Base-by-base conservation (phyloP, 768 basidiomycete species). In the Gloeophyllum trabeum region DNA sequence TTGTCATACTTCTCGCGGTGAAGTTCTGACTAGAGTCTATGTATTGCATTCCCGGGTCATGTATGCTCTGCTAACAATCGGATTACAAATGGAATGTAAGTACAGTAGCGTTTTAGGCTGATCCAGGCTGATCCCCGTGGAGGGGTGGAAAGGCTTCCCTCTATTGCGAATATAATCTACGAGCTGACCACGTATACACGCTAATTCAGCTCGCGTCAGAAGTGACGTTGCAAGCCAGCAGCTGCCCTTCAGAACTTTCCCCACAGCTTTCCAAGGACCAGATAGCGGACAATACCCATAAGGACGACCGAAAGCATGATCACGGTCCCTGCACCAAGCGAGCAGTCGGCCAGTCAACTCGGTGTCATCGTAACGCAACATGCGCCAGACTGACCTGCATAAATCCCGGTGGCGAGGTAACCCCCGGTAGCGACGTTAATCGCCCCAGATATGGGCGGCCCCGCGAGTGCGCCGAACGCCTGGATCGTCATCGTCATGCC, bases 361-460 rank as follows among this genome's bases (percentile, higher is more conserved):
- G n/a, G n/a, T 32, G 28, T 10, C 10, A 10, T 19, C 10, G 10
- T 37, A 37, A 37, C 20, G 12, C 28, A 37, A 37, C 20, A 37
- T 21, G 7, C 7, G 20, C n/a, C n/a, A n/a, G 10, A 44, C 44
- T 16, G 24, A 69, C 71, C 73, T 26, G 75, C 75, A 46, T 70
- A 79, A 40, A 65, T 61, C 12, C 78, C 78, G 6, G 77, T 75
- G 2, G 51, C 63, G 30, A 65, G 60, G 50, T 73, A 88, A 0
- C 67, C 66, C 2, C 68, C 70, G 1, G 76, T 72, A 0, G 68
- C 63, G 0, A 54, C 54, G 41, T 70, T 67, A 48, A 87, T 81
- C 0, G 77, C 77, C 1, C 84, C 84, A 5, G 81, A 81, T 45
- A 85, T 79, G 1, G 84, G 84, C 2, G 81, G 80, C 0, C 84